phyloP scores from a whole-genome alignment of 805 yeast species.

The Kuraishia borneana region DNA sequence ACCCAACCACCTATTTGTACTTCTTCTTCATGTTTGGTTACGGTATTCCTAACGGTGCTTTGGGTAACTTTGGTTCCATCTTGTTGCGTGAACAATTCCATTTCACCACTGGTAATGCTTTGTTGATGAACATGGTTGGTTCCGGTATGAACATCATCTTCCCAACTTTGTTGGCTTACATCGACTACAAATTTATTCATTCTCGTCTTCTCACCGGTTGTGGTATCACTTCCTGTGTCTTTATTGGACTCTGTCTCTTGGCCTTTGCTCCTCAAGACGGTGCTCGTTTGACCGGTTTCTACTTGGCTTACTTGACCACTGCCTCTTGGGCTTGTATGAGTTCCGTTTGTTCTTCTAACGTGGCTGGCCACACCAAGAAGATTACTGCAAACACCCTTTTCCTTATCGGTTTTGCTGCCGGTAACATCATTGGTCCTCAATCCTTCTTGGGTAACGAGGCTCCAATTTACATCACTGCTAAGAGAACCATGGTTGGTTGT shows the following conservation, averaged over 20 bases:
- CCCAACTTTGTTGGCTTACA: constrained; percentile 18
- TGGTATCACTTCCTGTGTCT: constrained; percentile 10
- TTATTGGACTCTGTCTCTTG: constrained; percentile 20
- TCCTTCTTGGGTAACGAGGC: constrained; percentile 31
- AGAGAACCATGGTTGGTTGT: constrained; percentile 21
- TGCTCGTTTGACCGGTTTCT: constrained; percentile 14
- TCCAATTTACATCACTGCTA: constrained; percentile 29
- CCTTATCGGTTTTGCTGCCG: constrained; percentile 39
- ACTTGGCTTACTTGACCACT: constrained; percentile 11
- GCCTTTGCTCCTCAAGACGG: constrained; percentile 17
- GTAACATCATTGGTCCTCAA: constrained; percentile 47
- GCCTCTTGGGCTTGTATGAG: constrained; percentile 13
- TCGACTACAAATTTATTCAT: constrained; percentile 7
- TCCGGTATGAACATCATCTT: constrained; percentile 19
- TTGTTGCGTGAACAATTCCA: constrained; percentile 27
- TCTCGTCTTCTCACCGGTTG: constrained; percentile 14
- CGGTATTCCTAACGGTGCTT: constrained; percentile 47
- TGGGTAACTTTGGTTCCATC: constrained; percentile 35
- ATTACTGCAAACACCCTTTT: constrained; percentile 30
- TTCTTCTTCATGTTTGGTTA: constrained; percentile 31
- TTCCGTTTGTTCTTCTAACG: constrained; percentile 31
- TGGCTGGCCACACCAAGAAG: constrained; percentile 50
- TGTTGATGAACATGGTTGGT: constrained; percentile 24
- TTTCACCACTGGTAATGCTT: constrained; percentile 17
- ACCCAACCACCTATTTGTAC: constrained; percentile 35